A percentile compares a stretch with the other conserved stretches of the same genome.
Evolutionary conservation across 495 filamentous ascomycete species (phyloP).

Genomic region (Hypoxylon fragiforme): DNA sequence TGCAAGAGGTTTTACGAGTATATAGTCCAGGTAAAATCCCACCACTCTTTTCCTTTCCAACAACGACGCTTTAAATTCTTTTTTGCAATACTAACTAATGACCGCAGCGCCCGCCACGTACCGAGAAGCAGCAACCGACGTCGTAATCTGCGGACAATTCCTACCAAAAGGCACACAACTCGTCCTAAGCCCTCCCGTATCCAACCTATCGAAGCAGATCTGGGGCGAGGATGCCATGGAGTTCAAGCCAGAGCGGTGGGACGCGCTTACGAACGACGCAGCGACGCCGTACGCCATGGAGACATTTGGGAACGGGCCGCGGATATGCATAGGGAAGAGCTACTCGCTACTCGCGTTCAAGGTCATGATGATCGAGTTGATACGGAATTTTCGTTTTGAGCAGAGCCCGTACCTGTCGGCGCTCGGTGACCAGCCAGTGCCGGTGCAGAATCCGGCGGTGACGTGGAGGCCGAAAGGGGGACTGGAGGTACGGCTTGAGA

Average conservation of each 20-base stretch:
- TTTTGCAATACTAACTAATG: background rate
- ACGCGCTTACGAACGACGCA: conserved; percentile 17
- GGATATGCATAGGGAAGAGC: conserved; percentile 37
- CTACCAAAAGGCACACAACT: conserved; percentile 34
- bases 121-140: conserved; percentile 29
- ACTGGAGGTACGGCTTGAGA: conserved; percentile 24
- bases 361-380: conserved; percentile 32
- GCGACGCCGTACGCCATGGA: conserved; percentile 24
- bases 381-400: conserved; percentile 33
- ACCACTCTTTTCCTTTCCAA: background rate
- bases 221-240: conserved; percentile 32
- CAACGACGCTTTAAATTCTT: background rate
- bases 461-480: conserved; percentile 23
- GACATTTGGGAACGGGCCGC: conserved; percentile 33
- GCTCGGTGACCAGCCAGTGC: conserved; percentile 11
- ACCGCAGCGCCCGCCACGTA: conserved; percentile 13
- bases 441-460: conserved; percentile 25
- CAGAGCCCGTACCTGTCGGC: conserved; percentile 17
- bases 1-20: conserved; percentile 38
- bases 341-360: conserved; percentile 39
- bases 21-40: conserved; percentile 22
- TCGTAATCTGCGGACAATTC: conserved; percentile 28
- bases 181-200: conserved; percentile 20
- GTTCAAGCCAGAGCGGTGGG: conserved; percentile 39
- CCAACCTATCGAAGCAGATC: conserved; percentile 11